phyloP scores from a whole-genome alignment of 805 yeast species.

The Zygoascus biomembranicola region DNA sequence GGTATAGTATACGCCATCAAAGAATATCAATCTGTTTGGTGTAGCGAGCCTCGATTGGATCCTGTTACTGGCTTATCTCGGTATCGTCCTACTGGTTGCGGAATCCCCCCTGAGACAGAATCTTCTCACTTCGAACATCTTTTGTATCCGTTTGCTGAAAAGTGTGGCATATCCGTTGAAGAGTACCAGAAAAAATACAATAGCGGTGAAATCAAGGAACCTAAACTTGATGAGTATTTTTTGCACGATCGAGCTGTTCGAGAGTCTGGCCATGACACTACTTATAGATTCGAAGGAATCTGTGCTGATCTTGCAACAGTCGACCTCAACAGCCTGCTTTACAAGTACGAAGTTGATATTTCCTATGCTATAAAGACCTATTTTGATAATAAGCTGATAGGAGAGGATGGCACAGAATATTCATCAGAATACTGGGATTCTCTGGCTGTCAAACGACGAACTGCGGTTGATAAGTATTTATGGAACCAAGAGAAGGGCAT shows the following conservation, averaged over 20 bases:
- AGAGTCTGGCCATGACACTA: constrained; percentile 94
- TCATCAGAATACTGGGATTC: constrained; percentile 51
- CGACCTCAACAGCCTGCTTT: constrained; percentile 76
- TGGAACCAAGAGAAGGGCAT: constrained; percentile 80
- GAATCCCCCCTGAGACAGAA: constrained; percentile 97
- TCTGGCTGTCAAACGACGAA: constrained; percentile 48
- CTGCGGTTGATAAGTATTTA: constrained; percentile 52
- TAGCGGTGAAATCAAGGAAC: constrained; percentile 55
- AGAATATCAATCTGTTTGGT: constrained; percentile 82
- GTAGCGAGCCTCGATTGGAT: constrained; percentile 63
- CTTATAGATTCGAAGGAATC: constrained; percentile 80
- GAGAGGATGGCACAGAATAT: constrained; percentile 35
- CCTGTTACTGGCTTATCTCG: constrained; percentile 70
- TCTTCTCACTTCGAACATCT: constrained; percentile 74
- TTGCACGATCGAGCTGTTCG: constrained; percentile 90
- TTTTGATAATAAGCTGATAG: constrained; percentile 43
- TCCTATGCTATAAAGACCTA: constrained; percentile 49
- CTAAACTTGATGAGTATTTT: constrained; percentile 80
- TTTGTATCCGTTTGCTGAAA: constrained; percentile 57
- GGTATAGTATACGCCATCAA: constrained; percentile 73
- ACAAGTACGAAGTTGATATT: constrained; percentile 86
- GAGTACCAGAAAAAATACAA: constrained; percentile 68
- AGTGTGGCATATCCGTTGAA: constrained; percentile 47
- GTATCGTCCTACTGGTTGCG: constrained; percentile 82
- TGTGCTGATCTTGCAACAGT: constrained; percentile 88